Conservation (phyloP, 345 rosid species). For the Acer yangbiense region DNA sequence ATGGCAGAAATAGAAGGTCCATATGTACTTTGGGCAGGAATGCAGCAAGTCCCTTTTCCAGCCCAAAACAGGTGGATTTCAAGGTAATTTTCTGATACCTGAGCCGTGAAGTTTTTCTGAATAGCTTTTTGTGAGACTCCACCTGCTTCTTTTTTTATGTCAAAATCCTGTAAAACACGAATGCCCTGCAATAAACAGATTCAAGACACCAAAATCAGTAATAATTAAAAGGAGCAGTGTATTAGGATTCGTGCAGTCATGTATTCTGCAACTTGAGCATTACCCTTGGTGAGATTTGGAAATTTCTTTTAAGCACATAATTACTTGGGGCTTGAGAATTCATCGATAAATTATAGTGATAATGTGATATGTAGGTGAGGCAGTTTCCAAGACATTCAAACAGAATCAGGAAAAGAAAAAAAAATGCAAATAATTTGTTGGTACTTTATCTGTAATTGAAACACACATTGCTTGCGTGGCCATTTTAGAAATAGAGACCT, state of each 20-base stretch:
- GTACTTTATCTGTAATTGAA: too few species aligned
- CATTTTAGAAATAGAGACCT: too few species aligned
- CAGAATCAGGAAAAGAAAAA: neutral
- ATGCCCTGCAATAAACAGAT: constrained; percentile 41
- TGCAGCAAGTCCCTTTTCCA: constrained; percentile 46
- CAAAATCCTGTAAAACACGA: constrained; percentile 54
- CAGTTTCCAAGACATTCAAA: neutral
- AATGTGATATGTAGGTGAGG: neutral
- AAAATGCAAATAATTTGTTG: neutral
- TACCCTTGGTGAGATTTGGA: too few species aligned
- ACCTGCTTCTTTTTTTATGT: constrained; percentile 38
- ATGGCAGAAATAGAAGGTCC: constrained; percentile 56
- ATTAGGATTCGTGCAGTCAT: neutral
- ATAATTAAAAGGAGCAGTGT: neutral
- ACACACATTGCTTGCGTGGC: too few species aligned
- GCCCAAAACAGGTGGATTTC: constrained; percentile 52
- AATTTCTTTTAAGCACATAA: too few species aligned
- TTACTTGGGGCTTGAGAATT: too few species aligned
- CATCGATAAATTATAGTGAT: too few species aligned
- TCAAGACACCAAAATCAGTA: neutral
- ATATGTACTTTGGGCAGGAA: constrained; percentile 37
- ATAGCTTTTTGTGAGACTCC: constrained; percentile 33
- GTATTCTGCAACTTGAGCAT: too few species aligned
- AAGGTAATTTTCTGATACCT: constrained; percentile 37
- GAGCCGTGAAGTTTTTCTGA: constrained; percentile 23